Base-by-base conservation (phyloP, 495 filamentous ascomycete genomes). In the Aspergillus affinis region DNA sequence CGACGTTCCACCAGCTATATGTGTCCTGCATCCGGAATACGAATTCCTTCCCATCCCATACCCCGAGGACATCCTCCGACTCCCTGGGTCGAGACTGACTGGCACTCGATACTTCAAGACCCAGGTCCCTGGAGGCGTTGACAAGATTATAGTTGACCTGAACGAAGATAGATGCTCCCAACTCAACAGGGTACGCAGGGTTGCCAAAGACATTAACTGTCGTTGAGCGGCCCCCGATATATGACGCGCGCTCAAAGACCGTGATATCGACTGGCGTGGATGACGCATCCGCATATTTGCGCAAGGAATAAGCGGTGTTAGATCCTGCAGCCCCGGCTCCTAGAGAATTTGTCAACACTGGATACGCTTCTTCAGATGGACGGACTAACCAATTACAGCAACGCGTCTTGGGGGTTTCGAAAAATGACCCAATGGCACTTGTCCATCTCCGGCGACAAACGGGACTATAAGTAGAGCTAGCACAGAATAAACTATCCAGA, bases 101-200 rank as follows among this genome's bases (percentile, higher is more conserved):
- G 46, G 70, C 75, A 12, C 69, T 65, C 19, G 66, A 73, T 41
- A 81, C 69, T 1, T 69, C 70, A 5, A 99, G 84, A 27, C 83
- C 85, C 65, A 97, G 90, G 47, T 86, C 81, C 23, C 83, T 77
- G n/a, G 87, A 82, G 0, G 93, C 89, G 50, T 87, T 83, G 60
- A 87, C 83, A 13, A 98, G 84, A 65, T 93, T 96, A 17, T 85
- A 73, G 69, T 99, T 99, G 48, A 90, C 84, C 48, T 89, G 69
- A 27, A 98, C 91, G 68, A 99, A 99, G 63, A 98, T 96, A 30
- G 87, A 92, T 41, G 90, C 95, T 9, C 94, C 94, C 1, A 97
- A 82, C 64, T 99, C 94, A 50, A 97, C 83, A 6, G 90, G 91
- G 49, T 85, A 73, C 0, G 78, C 66, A 5, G 88, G 79, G 65